Percentiles rank a stretch among this genome's conserved stretches.
phyloP scores from a whole-genome alignment of 805 yeast species.

The Wickerhamomyces pijperi region DNA sequence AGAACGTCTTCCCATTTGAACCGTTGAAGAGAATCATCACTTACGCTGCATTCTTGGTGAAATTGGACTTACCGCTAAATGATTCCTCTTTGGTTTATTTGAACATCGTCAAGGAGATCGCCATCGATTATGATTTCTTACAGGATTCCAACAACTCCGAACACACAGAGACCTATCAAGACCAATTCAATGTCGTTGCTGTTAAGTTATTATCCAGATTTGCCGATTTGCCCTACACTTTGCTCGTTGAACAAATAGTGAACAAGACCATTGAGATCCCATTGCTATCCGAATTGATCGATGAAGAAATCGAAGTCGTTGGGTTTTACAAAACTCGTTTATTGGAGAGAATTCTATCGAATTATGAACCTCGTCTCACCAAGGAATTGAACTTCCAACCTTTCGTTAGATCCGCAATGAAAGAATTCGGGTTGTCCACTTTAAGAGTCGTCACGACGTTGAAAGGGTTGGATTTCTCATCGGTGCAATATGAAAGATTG shows the following conservation, averaged over 20 bases:
- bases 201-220: constrained; percentile 3
- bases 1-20: constrained; percentile 6
- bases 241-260: constrained; percentile 9
- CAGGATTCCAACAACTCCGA: no score
- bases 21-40: constrained; percentile 12
- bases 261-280: constrained; percentile 9
- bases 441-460: constrained; percentile 20
- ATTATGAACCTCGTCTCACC: constrained; percentile 17
- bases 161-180: no score
- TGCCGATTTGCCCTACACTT: constrained; percentile 13
- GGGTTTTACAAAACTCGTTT: constrained; percentile 26
- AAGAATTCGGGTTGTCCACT: constrained; percentile 16
- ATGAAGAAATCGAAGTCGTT: constrained; percentile 1
- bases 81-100: constrained; percentile 15
- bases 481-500: constrained; percentile 33
- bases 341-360: constrained; percentile 23
- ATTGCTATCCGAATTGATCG: constrained; percentile 1
- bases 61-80: constrained; percentile 9
- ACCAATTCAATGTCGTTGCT: background rate
- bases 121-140: constrained; percentile 27
- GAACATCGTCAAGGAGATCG: constrained; percentile 25
- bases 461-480: constrained; percentile 23
- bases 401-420: constrained; percentile 22
- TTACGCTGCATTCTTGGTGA: constrained; percentile 18
- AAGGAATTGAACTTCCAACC: constrained; percentile 18